These are phyloP conservation scores for Massariosphaeria phaeospora DNA, from an alignment of 495 filamentous ascomycete species.

Conservation along the genomic window DNA sequence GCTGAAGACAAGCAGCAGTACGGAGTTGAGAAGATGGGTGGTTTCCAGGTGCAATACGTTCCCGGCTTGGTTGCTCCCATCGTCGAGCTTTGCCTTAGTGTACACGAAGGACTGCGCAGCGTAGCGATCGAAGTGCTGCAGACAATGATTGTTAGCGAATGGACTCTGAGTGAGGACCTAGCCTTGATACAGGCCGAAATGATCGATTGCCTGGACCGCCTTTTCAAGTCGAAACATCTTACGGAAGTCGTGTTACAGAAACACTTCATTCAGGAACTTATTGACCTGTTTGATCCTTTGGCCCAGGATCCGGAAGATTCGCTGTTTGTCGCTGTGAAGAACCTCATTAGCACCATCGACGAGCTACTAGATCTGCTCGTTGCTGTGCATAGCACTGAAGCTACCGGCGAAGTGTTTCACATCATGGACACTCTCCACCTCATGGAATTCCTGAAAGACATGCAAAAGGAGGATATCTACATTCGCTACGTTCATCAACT, in stretches of 20 bases:
- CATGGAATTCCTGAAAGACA: conserved; percentile 95
- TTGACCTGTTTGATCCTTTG: conserved; percentile 72
- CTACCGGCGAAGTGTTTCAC: conserved; percentile 67
- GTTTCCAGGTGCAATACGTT: conserved; percentile 98
- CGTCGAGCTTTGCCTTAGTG: conserved; percentile 88
- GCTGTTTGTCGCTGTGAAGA: conserved; percentile 68
- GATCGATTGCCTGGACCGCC: conserved; percentile 87
- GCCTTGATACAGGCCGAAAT: conserved; percentile 92
- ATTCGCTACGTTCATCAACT: conserved; percentile 95
- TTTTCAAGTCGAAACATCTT: conserved; percentile 83
- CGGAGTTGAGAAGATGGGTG: conserved; percentile 78
- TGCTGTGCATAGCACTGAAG: conserved; percentile 80
- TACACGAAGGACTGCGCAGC: conserved; percentile 82
- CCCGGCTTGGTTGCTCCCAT: conserved; percentile 86
- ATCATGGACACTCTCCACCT: conserved; percentile 81
- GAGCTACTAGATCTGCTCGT: conserved; percentile 88
- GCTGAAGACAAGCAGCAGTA: conserved; percentile 69
- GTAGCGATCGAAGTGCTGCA: conserved; percentile 91
- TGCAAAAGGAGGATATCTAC: conserved; percentile 96
- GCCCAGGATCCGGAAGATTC: conserved; percentile 62
- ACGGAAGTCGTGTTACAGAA: conserved; percentile 88
- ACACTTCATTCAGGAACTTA: conserved; percentile 81
- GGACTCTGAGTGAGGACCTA: conserved; percentile 91
- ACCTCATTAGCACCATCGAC: conserved; percentile 76
- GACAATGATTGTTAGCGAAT: conserved; percentile 97